These are phyloP conservation scores for Mariannaea sp. DNA, from an alignment of 2,329 filamentous ascomycete genomes.

Conservation along the genomic window DNA sequence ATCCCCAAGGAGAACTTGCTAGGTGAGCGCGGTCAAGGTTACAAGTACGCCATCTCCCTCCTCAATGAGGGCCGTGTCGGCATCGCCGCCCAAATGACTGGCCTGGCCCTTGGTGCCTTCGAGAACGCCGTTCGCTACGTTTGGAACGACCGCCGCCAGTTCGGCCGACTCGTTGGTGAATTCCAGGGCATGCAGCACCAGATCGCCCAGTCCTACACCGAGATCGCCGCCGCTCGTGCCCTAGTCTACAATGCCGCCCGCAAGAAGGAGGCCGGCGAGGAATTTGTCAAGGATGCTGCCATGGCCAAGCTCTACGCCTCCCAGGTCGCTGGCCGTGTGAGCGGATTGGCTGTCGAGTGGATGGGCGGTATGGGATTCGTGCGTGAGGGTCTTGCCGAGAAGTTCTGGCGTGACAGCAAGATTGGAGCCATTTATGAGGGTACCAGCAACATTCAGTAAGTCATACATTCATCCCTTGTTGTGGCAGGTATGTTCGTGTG, in stretches of 20 bases:
- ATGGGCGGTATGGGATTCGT: constrained; percentile 99
- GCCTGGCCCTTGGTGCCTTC: constrained; percentile 89
- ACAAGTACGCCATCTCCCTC: constrained; percentile 95
- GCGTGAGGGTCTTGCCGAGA: constrained; percentile 93
- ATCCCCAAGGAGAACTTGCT: constrained; percentile 87
- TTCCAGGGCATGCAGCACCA: constrained; percentile 99
- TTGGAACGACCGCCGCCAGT: constrained; percentile 98
- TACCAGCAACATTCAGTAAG: constrained; percentile 75
- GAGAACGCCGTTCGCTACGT: constrained; percentile 93
- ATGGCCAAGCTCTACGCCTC: constrained; percentile 98
- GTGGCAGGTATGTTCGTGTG: no score
- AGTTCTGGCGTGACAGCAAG: constrained; percentile 97
- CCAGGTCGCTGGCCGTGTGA: constrained; percentile 88
- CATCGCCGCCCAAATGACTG: constrained; percentile 98
- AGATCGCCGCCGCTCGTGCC: constrained; percentile 88
- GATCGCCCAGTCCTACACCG: constrained; percentile 92
- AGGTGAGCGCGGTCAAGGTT: constrained; percentile 86
- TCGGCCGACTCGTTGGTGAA: constrained; percentile 88
- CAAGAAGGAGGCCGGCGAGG: constrained; percentile 96
- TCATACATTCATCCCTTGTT: constrained; percentile 14
- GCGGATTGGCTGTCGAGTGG: constrained; percentile 90
- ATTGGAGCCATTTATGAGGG: constrained; percentile 98
- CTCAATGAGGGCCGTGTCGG: constrained; percentile 97
- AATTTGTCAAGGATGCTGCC: constrained; percentile 93
- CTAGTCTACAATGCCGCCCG: constrained; percentile 95